A percentile compares a stretch with the other conserved stretches of the same genome.
These are phyloP conservation scores for Elsinoe perseae DNA, from an alignment of 2,329 filamentous ascomycete genomes.

Conservation along the genomic window DNA sequence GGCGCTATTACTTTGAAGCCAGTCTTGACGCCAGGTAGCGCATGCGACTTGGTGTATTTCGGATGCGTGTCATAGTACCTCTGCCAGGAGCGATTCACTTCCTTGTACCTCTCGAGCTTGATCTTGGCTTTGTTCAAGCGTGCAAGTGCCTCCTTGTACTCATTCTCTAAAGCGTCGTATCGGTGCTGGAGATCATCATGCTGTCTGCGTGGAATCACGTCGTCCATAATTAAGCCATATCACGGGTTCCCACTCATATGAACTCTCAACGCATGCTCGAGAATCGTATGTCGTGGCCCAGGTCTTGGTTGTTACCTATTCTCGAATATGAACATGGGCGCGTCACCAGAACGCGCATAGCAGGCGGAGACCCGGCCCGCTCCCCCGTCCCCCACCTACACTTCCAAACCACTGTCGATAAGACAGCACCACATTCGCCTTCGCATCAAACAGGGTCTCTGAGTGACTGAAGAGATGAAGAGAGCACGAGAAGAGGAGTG, in stretches of 20 bases:
- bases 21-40: neutral
- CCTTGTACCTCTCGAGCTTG: conserved; percentile 11
- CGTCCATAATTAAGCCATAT: neutral
- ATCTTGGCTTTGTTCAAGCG: conserved; percentile 15
- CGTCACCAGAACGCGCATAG: too few species aligned
- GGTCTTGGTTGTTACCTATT: too few species aligned
- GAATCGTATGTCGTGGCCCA: too few species aligned
- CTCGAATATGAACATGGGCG: too few species aligned
- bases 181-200: conserved; percentile 11
- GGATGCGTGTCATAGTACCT: conserved; percentile 29
- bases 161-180: conserved; percentile 12
- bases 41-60: conserved; percentile 20
- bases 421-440: too few species aligned
- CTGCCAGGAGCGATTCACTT: conserved; percentile 27
- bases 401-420: conserved; percentile 12
- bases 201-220: neutral
- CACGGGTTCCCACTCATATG: too few species aligned
- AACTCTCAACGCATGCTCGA: too few species aligned
- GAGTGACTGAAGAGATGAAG: conserved; percentile 35
- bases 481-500: conserved; percentile 30
- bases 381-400: too few species aligned
- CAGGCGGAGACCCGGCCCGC: too few species aligned
- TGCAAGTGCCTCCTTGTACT: conserved; percentile 12
- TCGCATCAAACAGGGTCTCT: too few species aligned
- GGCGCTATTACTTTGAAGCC: neutral